Percentiles rank a stretch among this genome's conserved stretches.
Evolutionary conservation across 352 stramenopile species (phyloP).

Genomic region (Thalassiosira ordinaria): DNA sequence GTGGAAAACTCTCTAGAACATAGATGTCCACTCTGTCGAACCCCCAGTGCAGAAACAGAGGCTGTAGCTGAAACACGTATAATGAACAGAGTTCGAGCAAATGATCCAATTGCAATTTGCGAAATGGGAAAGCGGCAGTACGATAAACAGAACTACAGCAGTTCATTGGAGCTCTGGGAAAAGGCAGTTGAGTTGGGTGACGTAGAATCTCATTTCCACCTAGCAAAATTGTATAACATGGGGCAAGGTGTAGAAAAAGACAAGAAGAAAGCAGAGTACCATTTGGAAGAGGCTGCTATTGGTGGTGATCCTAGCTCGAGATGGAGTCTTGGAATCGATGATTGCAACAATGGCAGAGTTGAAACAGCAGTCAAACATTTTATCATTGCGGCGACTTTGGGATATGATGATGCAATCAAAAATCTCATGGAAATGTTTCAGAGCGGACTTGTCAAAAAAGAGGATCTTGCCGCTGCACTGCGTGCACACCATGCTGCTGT

Average conservation of each 20-base stretch:
- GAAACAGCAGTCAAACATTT: constrained; percentile 1
- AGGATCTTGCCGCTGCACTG: not conserved
- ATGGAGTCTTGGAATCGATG: not conserved
- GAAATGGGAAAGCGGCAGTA: not conserved
- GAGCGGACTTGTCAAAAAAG: not conserved
- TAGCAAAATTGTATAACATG: not conserved
- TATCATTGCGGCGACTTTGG: not conserved
- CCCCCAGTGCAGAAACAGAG: no score
- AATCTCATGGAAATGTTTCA: not conserved
- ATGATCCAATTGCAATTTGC: not conserved
- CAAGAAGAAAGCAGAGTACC: not conserved
- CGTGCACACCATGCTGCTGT: not conserved
- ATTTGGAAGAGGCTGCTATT: not conserved
- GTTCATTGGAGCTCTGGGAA: not conserved
- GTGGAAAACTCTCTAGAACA: no score
- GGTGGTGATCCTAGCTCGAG: not conserved
- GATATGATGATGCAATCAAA: not conserved
- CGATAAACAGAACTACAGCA: not conserved
- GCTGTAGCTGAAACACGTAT: no score
- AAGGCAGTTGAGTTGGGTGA: constrained; percentile 2
- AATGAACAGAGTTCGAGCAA: not conserved
- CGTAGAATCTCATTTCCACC: not conserved
- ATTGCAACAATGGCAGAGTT: not conserved
- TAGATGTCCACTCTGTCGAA: no score
- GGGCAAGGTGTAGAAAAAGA: not conserved